phyloP scores from a whole-genome alignment of 495 filamentous ascomycete genomes.

The Tuber aestivum region DNA sequence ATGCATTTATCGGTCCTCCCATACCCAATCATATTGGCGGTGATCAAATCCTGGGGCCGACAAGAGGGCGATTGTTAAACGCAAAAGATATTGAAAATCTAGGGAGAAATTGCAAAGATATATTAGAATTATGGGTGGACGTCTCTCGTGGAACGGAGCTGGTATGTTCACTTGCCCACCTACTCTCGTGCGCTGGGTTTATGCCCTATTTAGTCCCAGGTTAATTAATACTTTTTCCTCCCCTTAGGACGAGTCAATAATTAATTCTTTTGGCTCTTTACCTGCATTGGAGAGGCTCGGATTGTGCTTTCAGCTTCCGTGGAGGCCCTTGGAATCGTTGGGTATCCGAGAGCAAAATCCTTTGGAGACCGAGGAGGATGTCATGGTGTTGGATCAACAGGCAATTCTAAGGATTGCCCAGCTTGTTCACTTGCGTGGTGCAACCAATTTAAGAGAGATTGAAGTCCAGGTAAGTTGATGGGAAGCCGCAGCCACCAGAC shows the following conservation, averaged over 20 bases:
- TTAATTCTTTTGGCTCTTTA: conserved; percentile 15
- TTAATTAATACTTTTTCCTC: conserved; percentile 2
- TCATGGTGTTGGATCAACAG: conserved; percentile 1
- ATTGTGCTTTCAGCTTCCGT: conserved; percentile 12
- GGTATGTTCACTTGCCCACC: neutral
- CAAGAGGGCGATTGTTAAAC: conserved; percentile 4
- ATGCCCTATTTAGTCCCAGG: neutral
- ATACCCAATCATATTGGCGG: neutral
- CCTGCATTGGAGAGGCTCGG: conserved; percentile 12
- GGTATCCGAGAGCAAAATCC: neutral
- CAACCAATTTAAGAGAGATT: conserved; percentile 15
- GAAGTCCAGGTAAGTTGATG: conserved; percentile 14
- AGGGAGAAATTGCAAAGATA: conserved; percentile 7
- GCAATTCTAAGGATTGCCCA: conserved; percentile 11
- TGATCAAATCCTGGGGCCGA: neutral
- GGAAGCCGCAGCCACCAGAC: neutral
- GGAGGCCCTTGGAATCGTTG: conserved; percentile 9
- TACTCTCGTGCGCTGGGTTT: neutral
- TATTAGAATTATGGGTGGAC: conserved; percentile 13
- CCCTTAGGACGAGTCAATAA: conserved; percentile 9
- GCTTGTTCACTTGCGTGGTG: conserved; percentile 9
- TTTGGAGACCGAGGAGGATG: neutral
- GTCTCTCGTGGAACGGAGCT: conserved; percentile 1
- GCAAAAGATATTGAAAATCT: conserved; percentile 9
- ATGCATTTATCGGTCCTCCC: neutral